A percentile compares a stretch with the other conserved stretches of the same genome.
Conservation (phyloP, 768 basidiomycete species). For the Austroboletus festivus region DNA sequence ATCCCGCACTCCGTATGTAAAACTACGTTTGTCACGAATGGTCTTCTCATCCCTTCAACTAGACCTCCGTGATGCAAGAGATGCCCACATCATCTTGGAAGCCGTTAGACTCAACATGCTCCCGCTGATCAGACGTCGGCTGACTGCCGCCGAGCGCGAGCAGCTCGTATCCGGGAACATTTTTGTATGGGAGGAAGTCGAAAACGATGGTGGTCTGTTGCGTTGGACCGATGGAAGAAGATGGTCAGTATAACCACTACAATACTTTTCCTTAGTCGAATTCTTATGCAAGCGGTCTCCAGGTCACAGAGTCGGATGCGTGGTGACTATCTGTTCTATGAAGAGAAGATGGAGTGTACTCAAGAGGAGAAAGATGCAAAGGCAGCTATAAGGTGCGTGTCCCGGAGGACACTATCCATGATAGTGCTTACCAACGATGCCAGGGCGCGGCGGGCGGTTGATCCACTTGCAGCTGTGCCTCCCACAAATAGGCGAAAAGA, state of each 20-base stretch:
- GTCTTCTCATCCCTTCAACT: background rate
- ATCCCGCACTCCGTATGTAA: conserved; percentile 31
- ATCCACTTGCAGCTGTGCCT: conserved; percentile 55
- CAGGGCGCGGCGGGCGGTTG: conserved; percentile 58
- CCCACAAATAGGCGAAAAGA: conserved; percentile 70
- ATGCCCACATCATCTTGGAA: conserved; percentile 74
- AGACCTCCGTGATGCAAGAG: conserved; percentile 80
- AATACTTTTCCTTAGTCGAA: background rate
- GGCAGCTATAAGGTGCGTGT: conserved; percentile 63
- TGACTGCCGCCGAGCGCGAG: conserved; percentile 68
- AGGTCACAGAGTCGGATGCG: conserved; percentile 88
- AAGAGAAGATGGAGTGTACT: conserved; percentile 78
- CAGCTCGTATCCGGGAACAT: conserved; percentile 70
- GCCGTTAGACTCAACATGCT: conserved; percentile 69
- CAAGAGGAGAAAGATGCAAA: conserved; percentile 78
- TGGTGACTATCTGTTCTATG: conserved; percentile 79
- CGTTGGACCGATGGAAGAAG: conserved; percentile 82
- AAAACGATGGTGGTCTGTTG: conserved; percentile 61
- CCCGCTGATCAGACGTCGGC: conserved; percentile 66
- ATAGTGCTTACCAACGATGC: conserved; percentile 9
- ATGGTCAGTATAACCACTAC: conserved; percentile 46
- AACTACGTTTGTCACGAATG: background rate
- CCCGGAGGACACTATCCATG: conserved; percentile 9
- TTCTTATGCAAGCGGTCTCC: conserved; percentile 3
- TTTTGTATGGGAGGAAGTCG: conserved; percentile 85